Evolutionary conservation across 148 eudicot genomes (phyloP).

Genomic region (Talinum fruticosum): DNA sequence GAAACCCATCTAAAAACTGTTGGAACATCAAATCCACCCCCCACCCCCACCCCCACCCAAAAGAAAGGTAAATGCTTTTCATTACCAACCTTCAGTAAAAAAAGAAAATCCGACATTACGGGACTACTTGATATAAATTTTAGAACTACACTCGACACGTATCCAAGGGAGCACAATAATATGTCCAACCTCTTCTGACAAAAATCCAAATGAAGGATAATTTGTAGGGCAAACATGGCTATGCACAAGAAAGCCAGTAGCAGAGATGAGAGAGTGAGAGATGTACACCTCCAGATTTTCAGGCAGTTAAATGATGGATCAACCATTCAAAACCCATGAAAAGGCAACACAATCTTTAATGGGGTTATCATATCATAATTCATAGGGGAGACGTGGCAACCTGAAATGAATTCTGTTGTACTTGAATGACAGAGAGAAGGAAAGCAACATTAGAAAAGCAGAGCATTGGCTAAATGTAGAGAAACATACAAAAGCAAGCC

Average conservation of each 20-base stretch:
- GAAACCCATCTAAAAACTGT: too few relatives aligned
- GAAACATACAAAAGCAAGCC: slow-evolving; percentile 16
- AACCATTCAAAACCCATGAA: background rate
- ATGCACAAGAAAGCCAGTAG: background rate
- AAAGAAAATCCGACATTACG: too few relatives aligned
- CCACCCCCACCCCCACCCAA: too few relatives aligned
- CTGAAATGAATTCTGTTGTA: background rate
- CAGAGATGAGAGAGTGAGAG: too few relatives aligned
- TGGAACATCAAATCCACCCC: too few relatives aligned
- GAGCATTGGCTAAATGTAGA: slow-evolving; percentile 19
- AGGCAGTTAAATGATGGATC: background rate
- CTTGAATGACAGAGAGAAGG: background rate
- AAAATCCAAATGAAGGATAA: background rate
- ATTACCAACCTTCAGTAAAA: too few relatives aligned
- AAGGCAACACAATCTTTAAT: background rate
- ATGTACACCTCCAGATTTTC: slow-evolving; percentile 4
- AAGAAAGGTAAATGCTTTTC: too few relatives aligned
- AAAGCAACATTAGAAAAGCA: slow-evolving; percentile 9
- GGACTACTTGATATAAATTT: too few relatives aligned
- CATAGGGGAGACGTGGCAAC: slow-evolving; percentile 32
- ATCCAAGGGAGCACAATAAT: background rate
- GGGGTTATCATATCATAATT: background rate
- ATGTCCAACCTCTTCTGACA: background rate
- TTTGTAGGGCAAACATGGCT: background rate
- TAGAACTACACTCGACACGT: slow-evolving; percentile 1